phyloP scores from a whole-genome alignment of 768 basidiomycete genomes.

The Cystofilobasidium bisporidii region DNA sequence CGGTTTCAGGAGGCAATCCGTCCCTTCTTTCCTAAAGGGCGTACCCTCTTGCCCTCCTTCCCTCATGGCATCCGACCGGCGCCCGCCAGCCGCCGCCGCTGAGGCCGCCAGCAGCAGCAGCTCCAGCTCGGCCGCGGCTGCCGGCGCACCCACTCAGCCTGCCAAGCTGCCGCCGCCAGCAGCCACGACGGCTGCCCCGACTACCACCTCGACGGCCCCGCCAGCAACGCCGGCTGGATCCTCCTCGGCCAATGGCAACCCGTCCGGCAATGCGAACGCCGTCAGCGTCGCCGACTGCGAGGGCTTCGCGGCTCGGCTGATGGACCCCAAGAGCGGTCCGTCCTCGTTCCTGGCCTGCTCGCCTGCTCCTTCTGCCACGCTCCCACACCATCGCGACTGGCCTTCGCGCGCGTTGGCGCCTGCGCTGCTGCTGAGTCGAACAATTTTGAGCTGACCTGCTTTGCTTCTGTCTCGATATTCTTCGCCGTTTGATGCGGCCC shows the following conservation, averaged over 20 bases:
- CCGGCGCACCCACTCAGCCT: too few species aligned
- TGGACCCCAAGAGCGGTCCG: conserved; percentile 35
- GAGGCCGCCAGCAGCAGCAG: not conserved
- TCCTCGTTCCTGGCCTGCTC: not conserved
- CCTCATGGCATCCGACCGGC: not conserved
- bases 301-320: conserved; percentile 34
- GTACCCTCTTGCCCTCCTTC: too few species aligned
- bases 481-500: not conserved
- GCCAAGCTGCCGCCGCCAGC: not conserved
- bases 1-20: too few species aligned
- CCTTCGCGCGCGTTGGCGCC: too few species aligned
- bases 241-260: not conserved
- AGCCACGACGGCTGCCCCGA: not conserved
- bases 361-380: too few species aligned
- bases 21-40: too few species aligned
- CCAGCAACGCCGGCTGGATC: not conserved
- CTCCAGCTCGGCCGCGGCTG: too few species aligned
- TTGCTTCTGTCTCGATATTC: too few species aligned
- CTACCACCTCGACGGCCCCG: not conserved
- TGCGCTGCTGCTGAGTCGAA: too few species aligned
- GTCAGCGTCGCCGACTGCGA: conserved; percentile 36
- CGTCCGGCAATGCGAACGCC: not conserved
- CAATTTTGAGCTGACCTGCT: too few species aligned
- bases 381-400: too few species aligned
- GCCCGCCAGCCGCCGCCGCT: not conserved